Evolutionary conservation across 805 yeast species (phyloP).

Genomic region (Lachancea quebecensis): DNA sequence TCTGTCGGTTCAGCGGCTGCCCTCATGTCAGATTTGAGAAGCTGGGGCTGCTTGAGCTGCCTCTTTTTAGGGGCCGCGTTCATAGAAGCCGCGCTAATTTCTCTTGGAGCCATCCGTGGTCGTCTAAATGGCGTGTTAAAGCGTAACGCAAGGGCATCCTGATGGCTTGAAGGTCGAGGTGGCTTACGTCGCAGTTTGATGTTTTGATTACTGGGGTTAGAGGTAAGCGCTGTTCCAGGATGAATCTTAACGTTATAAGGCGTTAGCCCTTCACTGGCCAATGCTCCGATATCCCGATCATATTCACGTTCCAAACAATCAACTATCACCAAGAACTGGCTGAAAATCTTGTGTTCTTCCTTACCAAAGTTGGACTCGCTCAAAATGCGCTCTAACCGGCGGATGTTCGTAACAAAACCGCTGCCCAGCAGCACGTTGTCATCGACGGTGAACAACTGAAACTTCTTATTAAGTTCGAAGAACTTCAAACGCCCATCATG

Average conservation of each 20-base stretch:
- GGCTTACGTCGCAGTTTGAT: not conserved
- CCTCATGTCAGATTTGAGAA: not conserved
- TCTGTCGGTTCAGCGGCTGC: not conserved
- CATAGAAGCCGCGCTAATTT: not conserved
- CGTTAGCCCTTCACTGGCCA: not conserved
- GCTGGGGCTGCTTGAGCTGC: not conserved
- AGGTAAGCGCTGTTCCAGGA: not conserved
- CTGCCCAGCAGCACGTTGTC: conserved; percentile 21
- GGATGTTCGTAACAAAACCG: conserved; percentile 20
- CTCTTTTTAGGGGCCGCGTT: not conserved
- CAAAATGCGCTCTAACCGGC: conserved; percentile 16
- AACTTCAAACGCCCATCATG: conserved; percentile 30
- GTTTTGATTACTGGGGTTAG: not conserved
- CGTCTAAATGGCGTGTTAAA: conserved; percentile 27
- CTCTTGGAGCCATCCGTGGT: conserved; percentile 16
- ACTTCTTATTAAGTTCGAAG: conserved; percentile 16
- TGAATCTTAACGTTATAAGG: conserved; percentile 9
- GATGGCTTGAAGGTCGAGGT: not conserved
- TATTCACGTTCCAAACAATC: conserved; percentile 11
- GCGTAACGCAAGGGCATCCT: conserved; percentile 18
- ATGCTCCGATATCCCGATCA: conserved; percentile 4
- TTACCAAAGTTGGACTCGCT: conserved; percentile 19
- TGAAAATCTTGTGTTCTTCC: conserved; percentile 25
- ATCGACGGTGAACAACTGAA: conserved; percentile 20
- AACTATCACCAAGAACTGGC: conserved; percentile 22